A percentile compares a stretch with the other conserved stretches of the same genome.
phyloP scores from a whole-genome alignment of 2,329 filamentous ascomycete species.

The Metarhizium rileyi region DNA sequence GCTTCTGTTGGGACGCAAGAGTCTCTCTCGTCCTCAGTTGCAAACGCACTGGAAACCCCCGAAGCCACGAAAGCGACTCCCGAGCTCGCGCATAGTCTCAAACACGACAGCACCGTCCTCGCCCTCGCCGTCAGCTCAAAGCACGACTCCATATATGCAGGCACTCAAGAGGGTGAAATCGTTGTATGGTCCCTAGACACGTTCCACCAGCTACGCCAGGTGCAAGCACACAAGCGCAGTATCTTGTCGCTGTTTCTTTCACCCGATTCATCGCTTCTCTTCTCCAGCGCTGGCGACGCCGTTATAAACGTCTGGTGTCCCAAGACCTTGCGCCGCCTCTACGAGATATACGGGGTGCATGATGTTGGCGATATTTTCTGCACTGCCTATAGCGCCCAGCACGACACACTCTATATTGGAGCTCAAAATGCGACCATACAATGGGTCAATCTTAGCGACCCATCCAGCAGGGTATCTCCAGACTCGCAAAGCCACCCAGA shows the following conservation, averaged over 20 bases:
- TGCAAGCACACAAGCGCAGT: slow-evolving; percentile 86
- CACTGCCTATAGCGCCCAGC: slow-evolving; percentile 72
- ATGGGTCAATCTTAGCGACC: slow-evolving; percentile 72
- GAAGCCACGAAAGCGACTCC: slow-evolving; percentile 29
- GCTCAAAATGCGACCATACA: slow-evolving; percentile 93
- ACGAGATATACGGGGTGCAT: slow-evolving; percentile 86
- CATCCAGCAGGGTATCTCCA: slow-evolving; percentile 46
- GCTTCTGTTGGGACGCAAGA: slow-evolving; percentile 1
- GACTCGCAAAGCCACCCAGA: slow-evolving; percentile 63
- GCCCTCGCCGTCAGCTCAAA: slow-evolving; percentile 71
- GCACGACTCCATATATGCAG: slow-evolving; percentile 76
- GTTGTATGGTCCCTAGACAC: slow-evolving; percentile 83
- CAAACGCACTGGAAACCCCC: slow-evolving; percentile 10
- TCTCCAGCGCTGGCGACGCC: slow-evolving; percentile 88
- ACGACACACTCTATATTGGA: slow-evolving; percentile 80
- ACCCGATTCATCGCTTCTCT: slow-evolving; percentile 63
- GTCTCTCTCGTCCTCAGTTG: slow-evolving; percentile 7
- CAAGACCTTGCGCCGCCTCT: slow-evolving; percentile 62
- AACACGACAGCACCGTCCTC: slow-evolving; percentile 71
- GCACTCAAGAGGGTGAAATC: slow-evolving; percentile 89
- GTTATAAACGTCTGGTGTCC: slow-evolving; percentile 93
- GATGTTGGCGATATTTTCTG: slow-evolving; percentile 96
- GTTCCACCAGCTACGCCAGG: slow-evolving; percentile 67
- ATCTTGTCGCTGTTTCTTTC: slow-evolving; percentile 80
- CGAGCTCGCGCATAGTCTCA: slow-evolving; percentile 63